These are phyloP conservation scores for Aspergillus latus DNA, from an alignment of 2,329 filamentous ascomycete species.

Conservation along the genomic window DNA sequence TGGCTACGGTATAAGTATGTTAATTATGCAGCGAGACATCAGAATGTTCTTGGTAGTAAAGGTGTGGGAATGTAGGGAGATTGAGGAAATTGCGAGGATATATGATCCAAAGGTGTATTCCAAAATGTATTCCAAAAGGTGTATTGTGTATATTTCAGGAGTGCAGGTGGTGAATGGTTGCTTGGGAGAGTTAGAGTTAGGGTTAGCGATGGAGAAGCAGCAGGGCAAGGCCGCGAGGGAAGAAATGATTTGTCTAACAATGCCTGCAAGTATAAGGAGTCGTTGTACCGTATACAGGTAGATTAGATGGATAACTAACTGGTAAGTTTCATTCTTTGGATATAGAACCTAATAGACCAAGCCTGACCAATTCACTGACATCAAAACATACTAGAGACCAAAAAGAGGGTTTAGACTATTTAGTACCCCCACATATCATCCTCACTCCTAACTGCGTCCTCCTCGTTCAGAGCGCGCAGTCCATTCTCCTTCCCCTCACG, in stretches of 20 bases:
- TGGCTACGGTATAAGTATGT: slow-evolving; percentile 15
- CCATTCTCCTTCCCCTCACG: slow-evolving; percentile 44
- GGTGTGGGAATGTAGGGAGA: slow-evolving; percentile 7
- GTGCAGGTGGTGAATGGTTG: neutral
- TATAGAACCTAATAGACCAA: neutral
- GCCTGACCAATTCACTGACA: neutral
- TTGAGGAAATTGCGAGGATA: slow-evolving; percentile 5
- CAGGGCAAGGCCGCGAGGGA: no score
- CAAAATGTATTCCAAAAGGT: no score
- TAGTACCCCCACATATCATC: slow-evolving; percentile 47
- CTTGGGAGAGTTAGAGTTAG: neutral
- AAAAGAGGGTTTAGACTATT: neutral
- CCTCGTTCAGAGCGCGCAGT: slow-evolving; percentile 46
- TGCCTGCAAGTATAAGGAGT: no score
- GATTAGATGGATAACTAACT: no score
- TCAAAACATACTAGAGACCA: neutral
- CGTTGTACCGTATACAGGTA: no score
- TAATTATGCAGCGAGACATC: slow-evolving; percentile 16
- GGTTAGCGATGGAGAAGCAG: no score
- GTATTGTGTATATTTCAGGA: no score
- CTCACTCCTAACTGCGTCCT: slow-evolving; percentile 48
- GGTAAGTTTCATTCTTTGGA: neutral
- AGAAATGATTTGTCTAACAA: no score
- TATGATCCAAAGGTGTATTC: slow-evolving; percentile 10
- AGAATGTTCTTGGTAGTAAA: slow-evolving; percentile 13